Base-by-base conservation (phyloP, 2,329 filamentous ascomycete genomes). In the Exophiala bonariae region DNA sequence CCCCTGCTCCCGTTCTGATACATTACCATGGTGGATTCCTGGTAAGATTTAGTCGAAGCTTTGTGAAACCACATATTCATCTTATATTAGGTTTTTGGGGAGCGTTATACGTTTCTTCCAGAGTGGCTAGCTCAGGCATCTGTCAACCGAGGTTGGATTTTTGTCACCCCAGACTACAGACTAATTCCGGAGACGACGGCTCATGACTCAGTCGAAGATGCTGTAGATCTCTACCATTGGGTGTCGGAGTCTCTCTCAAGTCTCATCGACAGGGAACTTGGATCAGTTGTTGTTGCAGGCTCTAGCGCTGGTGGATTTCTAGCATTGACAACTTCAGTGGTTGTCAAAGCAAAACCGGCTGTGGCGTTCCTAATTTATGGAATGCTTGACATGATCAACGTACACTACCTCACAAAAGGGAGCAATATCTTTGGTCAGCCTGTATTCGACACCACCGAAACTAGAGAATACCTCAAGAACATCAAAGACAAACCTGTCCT, bases 131-230 rank as follows among this genome's bases (percentile, higher is more conserved):
- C 26, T 16, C 13, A 28, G n/a, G 20, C 37, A 3, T 41, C 18
- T 13, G 37, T 28, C 6, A 26, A 22, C 11, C 20, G 37, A 41
- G 37, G 37, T 28, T 41, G 37, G 37, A 28, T 41, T 20, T 41
- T 41, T 20, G 37, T 41, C 37, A 41, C 37, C 6, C 37, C 37
- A 5, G 37, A 41, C 26, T 41, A 41, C 13, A 28, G 37, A n/a
- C 37, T 41, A 16, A 41, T 41, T 26, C 37, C 37, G 2, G 37
- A 41, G 37, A 41, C 37, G 2, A 41, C 37, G 10, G 37, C 37
- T 2, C 37, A 41, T 41, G n/a, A 22, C 5, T 41, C n/a, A 26
- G 10, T 41, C 18, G 19, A 41, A n/a, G 37, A 41, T 14, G 37
- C 37, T 16, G 37, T 41, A n/a, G 37, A 41, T 30, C 18, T 22